Conservation (phyloP, 768 basidiomycete genomes). For the Daedalea quercina region DNA sequence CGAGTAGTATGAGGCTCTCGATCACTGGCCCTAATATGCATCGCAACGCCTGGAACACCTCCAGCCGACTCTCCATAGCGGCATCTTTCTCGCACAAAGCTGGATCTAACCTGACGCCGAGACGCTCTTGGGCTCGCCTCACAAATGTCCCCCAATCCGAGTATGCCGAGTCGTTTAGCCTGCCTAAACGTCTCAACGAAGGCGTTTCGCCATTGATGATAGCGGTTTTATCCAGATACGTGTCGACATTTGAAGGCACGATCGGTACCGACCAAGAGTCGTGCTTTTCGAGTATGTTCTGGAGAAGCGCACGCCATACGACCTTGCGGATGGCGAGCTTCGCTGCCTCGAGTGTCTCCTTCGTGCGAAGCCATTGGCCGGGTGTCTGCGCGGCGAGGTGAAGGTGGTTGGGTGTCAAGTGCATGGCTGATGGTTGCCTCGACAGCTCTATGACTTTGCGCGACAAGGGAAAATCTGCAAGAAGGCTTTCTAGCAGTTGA, state of each 20-base stretch:
- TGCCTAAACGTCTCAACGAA: slow-evolving; percentile 34
- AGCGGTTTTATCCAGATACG: neutral
- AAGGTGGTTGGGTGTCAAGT: slow-evolving; percentile 43
- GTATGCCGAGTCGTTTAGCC: slow-evolving; percentile 45
- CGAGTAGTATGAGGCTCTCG: slow-evolving; percentile 58
- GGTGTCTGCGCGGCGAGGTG: slow-evolving; percentile 74
- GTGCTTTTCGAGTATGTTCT: slow-evolving; percentile 18
- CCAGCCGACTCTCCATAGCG: slow-evolving; percentile 36
- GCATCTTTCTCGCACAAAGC: neutral
- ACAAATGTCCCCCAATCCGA: slow-evolving; percentile 42
- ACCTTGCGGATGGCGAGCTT: slow-evolving; percentile 60
- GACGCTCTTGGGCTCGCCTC: slow-evolving; percentile 10
- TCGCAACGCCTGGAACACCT: slow-evolving; percentile 56
- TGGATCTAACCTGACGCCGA: slow-evolving; percentile 2
- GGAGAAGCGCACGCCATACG: slow-evolving; percentile 63
- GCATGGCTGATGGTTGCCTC: slow-evolving; percentile 9
- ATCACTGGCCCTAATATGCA: slow-evolving; percentile 65
- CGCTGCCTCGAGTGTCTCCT: slow-evolving; percentile 27
- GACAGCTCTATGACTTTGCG: slow-evolving; percentile 14
- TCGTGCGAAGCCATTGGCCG: slow-evolving; percentile 45
- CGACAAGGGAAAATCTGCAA: slow-evolving; percentile 52
- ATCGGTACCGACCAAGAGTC: neutral
- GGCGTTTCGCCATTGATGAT: neutral
- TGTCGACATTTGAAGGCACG: neutral
- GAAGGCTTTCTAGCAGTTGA: neutral